phyloP scores from a whole-genome alignment of 2,329 filamentous ascomycete genomes.

The Mariannaea elegans region DNA sequence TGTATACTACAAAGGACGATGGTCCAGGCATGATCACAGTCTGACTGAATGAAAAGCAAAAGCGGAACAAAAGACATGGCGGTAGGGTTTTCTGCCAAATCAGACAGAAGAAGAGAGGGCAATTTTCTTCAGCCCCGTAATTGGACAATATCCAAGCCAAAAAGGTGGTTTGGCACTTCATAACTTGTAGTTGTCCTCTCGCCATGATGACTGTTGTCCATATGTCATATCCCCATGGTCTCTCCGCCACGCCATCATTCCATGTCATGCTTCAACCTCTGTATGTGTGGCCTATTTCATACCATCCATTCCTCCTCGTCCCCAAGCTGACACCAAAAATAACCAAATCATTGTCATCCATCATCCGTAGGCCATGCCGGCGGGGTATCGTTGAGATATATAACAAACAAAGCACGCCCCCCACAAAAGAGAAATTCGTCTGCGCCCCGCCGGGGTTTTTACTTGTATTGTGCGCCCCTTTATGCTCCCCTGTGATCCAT shows the following conservation, averaged over 20 bases:
- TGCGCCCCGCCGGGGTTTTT: conserved; percentile 38
- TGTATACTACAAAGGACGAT: neutral
- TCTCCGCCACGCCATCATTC: conserved; percentile 5
- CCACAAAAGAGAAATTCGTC: conserved; percentile 41
- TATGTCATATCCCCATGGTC: neutral
- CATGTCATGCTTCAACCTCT: conserved; percentile 3
- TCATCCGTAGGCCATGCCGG: conserved; percentile 44
- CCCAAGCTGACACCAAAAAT: conserved; percentile 13
- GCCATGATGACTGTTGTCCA: neutral
- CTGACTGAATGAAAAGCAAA: neutral
- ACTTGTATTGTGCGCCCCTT: conserved; percentile 37
- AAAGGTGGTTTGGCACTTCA: neutral
- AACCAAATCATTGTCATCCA: conserved; percentile 33
- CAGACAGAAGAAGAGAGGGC: conserved; percentile 18
- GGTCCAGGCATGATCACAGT: neutral
- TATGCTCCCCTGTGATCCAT: conserved; percentile 41
- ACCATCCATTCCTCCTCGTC: neutral
- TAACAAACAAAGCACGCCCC: conserved; percentile 46
- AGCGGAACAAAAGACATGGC: conserved; percentile 1
- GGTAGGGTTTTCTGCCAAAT: conserved; percentile 14
- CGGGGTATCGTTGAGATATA: conserved; percentile 54
- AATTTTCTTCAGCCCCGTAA: neutral
- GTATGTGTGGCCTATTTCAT: conserved; percentile 5
- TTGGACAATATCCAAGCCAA: conserved; percentile 15
- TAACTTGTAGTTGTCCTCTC: conserved; percentile 8